These are phyloP conservation scores for Skeletonema potamos DNA, from an alignment of 108 stramenopile genomes.

Conservation along the genomic window DNA sequence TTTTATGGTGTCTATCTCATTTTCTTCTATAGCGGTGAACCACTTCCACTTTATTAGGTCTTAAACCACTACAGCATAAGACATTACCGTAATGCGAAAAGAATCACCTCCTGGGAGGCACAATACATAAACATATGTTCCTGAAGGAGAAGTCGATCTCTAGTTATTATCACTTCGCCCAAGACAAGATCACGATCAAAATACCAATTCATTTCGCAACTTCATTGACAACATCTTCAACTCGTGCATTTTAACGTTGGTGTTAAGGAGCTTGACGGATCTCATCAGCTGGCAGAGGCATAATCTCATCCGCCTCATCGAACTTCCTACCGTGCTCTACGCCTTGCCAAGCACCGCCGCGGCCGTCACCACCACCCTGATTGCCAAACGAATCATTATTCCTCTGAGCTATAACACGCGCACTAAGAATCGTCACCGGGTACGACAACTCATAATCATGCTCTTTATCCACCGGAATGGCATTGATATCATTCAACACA, in stretches of 20 bases:
- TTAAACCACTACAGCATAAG: too few species aligned
- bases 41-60: too few species aligned
- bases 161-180: too few species aligned
- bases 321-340: background rate
- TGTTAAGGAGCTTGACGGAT: background rate
- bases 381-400: background rate
- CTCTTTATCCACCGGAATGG: conserved; percentile 24
- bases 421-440: conserved; percentile 26
- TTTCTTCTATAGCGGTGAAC: too few species aligned
- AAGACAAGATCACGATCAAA: too few species aligned
- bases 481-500: conserved; percentile 51
- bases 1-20: too few species aligned
- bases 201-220: background rate
- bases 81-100: too few species aligned
- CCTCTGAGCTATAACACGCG: conserved; percentile 10
- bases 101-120: too few species aligned
- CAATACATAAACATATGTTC: too few species aligned
- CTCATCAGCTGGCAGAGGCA: background rate
- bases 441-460: background rate
- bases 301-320: background rate
- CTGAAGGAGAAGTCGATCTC: too few species aligned
- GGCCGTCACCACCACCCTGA: background rate
- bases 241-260: too few species aligned
- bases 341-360: background rate
- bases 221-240: too few species aligned